phyloP scores from a whole-genome alignment of 2,329 filamentous ascomycete species.

The Podosphaera aphanis region DNA sequence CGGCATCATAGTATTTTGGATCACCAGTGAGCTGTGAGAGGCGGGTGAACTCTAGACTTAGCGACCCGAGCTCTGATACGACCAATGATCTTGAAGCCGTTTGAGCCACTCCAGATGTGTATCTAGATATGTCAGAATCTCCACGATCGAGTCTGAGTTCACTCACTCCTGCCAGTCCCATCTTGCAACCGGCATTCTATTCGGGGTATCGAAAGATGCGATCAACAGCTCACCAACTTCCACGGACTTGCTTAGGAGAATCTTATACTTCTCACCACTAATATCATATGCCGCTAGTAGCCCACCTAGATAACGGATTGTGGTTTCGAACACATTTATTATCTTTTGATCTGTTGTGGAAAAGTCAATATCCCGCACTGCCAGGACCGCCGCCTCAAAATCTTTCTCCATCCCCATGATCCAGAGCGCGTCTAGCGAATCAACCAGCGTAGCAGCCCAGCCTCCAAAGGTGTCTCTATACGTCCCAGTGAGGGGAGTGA shows the following conservation, averaged over 20 bases:
- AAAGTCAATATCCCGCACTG: conserved; percentile 57
- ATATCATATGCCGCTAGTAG: conserved; percentile 73
- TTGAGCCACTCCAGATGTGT: conserved; percentile 27
- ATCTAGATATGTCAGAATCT: conserved; percentile 21
- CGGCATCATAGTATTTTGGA: conserved; percentile 36
- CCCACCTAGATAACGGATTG: conserved; percentile 76
- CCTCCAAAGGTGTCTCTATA: conserved; percentile 68
- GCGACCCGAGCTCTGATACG: conserved; percentile 35
- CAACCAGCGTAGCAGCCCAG: conserved; percentile 74
- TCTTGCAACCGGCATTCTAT: conserved; percentile 53
- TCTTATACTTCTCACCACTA: conserved; percentile 42
- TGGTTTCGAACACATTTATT: conserved; percentile 57
- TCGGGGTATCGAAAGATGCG: conserved; percentile 62
- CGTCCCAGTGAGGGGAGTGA: conserved; percentile 44
- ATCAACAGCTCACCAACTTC: conserved; percentile 51
- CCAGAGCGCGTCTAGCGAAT: conserved; percentile 64
- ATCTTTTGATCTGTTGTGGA: conserved; percentile 28
- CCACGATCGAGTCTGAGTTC: conserved; percentile 4
- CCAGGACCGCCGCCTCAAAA: conserved; percentile 52
- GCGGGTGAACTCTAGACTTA: conserved; percentile 35
- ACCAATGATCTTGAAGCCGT: conserved; percentile 30
- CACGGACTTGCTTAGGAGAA: conserved; percentile 44
- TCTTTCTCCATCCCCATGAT: conserved; percentile 62
- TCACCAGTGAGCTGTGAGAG: conserved; percentile 41
- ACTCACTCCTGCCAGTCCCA: conserved; percentile 27